These are phyloP conservation scores for Ostreobium quekettii DNA, from an alignment of 139 green algal genomes.

Conservation along the genomic window DNA sequence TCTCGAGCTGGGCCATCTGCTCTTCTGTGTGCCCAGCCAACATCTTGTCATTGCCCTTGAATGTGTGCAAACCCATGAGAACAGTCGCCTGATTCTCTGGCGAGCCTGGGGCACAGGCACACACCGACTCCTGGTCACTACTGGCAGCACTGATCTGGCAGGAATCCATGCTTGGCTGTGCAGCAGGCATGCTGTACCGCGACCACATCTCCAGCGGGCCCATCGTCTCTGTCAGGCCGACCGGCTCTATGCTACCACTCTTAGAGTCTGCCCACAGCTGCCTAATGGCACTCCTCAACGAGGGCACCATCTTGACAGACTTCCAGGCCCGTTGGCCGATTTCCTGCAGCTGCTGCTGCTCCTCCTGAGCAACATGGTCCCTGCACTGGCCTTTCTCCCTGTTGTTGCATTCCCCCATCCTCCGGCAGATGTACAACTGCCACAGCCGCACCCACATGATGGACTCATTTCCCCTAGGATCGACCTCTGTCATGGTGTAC, in stretches of 20 bases:
- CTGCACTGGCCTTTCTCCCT: neutral
- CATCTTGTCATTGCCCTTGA: too few species aligned
- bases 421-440: conserved; percentile 16
- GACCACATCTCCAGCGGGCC: conserved; percentile 7
- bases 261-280: neutral
- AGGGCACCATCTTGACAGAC: neutral
- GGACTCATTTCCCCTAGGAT: conserved; percentile 3
- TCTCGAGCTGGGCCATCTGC: too few species aligned
- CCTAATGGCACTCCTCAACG: neutral
- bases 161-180: too few species aligned
- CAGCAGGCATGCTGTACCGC: too few species aligned
- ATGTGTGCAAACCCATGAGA: too few species aligned
- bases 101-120: too few species aligned
- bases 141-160: too few species aligned
- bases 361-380: too few species aligned
- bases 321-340: neutral
- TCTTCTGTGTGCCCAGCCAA: too few species aligned
- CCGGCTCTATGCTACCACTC: neutral
- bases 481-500: conserved; percentile 9
- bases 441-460: conserved; percentile 9
- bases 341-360: too few species aligned
- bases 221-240: conserved; percentile 1
- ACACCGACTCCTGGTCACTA: too few species aligned
- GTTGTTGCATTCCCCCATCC: neutral
- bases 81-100: too few species aligned